Evolutionary conservation across 2,329 filamentous ascomycete species (phyloP).

Genomic region (Furcasterigmium furcatum): DNA sequence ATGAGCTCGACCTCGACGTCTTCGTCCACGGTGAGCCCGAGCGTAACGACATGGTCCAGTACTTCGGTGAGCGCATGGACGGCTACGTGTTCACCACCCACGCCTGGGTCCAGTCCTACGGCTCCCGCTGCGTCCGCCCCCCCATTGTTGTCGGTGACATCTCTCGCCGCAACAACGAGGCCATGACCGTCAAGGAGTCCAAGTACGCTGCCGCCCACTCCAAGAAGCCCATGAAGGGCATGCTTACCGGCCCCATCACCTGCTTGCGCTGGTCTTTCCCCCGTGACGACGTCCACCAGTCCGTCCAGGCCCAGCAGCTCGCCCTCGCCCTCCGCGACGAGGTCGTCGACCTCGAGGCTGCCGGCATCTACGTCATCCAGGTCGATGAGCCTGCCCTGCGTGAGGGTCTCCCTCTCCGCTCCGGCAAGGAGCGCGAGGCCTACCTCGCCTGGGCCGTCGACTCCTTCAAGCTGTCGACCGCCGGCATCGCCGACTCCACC

Average conservation of each 20-base stretch:
- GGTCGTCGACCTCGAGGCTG: constrained; percentile 95
- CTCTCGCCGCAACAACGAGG: constrained; percentile 72
- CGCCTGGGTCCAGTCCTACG: constrained; percentile 98
- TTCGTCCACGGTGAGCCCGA: constrained; percentile 98
- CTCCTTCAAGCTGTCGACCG: constrained; percentile 93
- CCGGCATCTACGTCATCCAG: constrained; percentile 96
- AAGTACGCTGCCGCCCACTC: constrained; percentile 96
- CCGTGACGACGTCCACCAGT: constrained; percentile 99
- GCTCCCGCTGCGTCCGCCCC: constrained; percentile 95
- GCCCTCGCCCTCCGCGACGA: constrained; percentile 97
- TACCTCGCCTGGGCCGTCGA: constrained; percentile 98
- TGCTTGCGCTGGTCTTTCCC: constrained; percentile 99
- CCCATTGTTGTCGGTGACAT: constrained; percentile 99
- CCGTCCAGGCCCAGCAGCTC: constrained; percentile 96
- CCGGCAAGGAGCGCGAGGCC: constrained; percentile 90
- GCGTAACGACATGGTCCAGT: constrained; percentile 99
- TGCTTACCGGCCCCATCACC: constrained; percentile 98
- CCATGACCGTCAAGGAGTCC: constrained; percentile 99
- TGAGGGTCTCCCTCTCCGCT: constrained; percentile 96
- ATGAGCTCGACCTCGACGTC: constrained; percentile 96
- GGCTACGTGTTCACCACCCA: constrained; percentile 99
- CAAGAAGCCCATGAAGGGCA: constrained; percentile 99
- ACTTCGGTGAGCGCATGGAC: constrained; percentile 96
- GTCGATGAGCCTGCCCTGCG: constrained; percentile 98
- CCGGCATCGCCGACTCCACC: constrained; percentile 90